Evolutionary conservation across 176 grass and related monocot genomes (phyloP), one percentile per base, ranked within the genome.

Genomic region (Tillandsia fasciculata): DNA sequence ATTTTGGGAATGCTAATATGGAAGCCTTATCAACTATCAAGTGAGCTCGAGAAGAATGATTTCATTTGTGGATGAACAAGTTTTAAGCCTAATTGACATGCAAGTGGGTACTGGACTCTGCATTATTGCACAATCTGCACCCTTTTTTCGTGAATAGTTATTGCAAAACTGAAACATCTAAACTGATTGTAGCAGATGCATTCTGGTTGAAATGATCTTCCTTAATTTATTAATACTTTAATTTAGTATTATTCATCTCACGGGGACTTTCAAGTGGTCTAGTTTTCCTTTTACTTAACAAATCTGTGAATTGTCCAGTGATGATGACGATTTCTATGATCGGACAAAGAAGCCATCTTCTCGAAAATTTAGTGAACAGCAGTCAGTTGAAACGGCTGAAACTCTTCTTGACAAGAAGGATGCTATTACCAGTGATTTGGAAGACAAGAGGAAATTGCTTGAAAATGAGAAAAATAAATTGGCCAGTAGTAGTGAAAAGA

Each of bases 271-370:
- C 14, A 63, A 12, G 53, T 15, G 48, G 10, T 72, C 33, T 66
- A n/a, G 22, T 66, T 28, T 47, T 53, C 20, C 3, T 53, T 49
- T 28, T 22, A 61, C 29, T 48, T 26, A 50, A 59, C 10, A 22
- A 14, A 61, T 49, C 18, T 54, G 4, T 59, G 47, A 72, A 68
- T 82, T 73, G 68, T 71, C 24, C 80, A 99, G 94, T 27, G 94
- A 99, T 0, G 94, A 99, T 11, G 94, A 99, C 84, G 94, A 99
- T 9, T 99, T 93, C 73, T 99, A 76, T 87, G 94, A 99, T 64
- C 94, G 94, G 65, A 99, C 94, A 9, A 92, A 86, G 81, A 91
- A 87, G 80, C 91, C 84, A 70, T 77, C 72, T 68, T 64, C 29
- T 75, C 67, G 69, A 72, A 84, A 86, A 83, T 82, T 70, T 65